Evolutionary conservation across 257 asterid genomes (phyloP).

Genomic region (Nicotiana otophora): DNA sequence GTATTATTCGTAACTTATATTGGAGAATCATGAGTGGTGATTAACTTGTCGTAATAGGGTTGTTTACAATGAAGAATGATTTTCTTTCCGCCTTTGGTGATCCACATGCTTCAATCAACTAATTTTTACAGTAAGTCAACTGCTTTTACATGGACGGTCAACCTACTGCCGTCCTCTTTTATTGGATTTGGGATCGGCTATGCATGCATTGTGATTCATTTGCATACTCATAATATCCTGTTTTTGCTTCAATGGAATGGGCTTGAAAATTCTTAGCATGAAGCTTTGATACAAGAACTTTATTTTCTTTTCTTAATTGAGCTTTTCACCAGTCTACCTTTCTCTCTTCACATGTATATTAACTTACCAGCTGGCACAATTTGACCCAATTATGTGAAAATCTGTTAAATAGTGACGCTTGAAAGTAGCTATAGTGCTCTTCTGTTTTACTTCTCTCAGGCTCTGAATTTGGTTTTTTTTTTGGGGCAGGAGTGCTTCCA

Average conservation of each 20-base stretch:
- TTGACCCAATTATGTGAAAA: neutral
- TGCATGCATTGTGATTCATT: neutral
- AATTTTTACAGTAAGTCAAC: no score
- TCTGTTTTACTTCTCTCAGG: neutral
- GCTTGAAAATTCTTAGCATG: neutral
- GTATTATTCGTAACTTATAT: no score
- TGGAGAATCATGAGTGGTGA: neutral
- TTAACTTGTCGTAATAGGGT: neutral
- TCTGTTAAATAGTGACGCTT: neutral
- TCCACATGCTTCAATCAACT: neutral
- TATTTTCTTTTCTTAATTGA: neutral
- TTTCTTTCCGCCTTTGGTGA: neutral
- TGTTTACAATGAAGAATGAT: neutral
- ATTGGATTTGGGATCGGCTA: neutral
- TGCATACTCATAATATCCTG: neutral
- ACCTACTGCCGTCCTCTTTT: neutral
- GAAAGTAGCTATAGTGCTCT: neutral
- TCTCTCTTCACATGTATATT: neutral
- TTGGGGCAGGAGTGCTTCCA: conserved; percentile 70
- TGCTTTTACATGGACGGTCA: neutral
- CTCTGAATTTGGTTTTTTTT: conserved; percentile 10
- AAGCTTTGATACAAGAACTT: neutral
- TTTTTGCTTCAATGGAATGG: neutral
- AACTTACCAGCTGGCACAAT: neutral
- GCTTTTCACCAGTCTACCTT: neutral